phyloP scores from a whole-genome alignment of 352 stramenopile species.

The Globisporangium iwayamae region DNA sequence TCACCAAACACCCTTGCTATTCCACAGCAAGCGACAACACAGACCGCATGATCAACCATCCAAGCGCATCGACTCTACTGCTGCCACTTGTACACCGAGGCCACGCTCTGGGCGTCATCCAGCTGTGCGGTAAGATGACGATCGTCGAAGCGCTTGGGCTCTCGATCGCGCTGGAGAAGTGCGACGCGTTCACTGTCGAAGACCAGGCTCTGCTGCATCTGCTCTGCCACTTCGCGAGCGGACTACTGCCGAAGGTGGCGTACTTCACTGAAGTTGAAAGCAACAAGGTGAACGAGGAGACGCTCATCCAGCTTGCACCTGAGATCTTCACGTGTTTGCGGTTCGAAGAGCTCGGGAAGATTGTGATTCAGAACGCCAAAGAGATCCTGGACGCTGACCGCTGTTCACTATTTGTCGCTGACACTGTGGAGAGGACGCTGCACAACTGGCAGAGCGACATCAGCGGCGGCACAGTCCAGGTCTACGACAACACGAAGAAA shows the following conservation, averaged over 20 bases:
- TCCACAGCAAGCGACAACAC: conserved; percentile 54
- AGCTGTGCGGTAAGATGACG: conserved; percentile 60
- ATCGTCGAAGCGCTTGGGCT: conserved; percentile 58
- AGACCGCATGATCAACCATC: conserved; percentile 51
- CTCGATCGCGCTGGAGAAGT: conserved; percentile 55
- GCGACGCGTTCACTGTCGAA: conserved; percentile 52
- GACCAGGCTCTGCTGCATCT: conserved; percentile 51
- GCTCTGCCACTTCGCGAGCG: conserved; percentile 57
- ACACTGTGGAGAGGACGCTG: conserved; percentile 44
- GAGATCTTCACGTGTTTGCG: conserved; percentile 80
- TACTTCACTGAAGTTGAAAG: conserved; percentile 80
- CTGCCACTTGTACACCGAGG: conserved; percentile 44
- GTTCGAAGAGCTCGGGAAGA: conserved; percentile 74
- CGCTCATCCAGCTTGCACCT: conserved; percentile 60
- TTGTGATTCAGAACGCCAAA: conserved; percentile 79
- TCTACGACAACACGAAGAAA: conserved; percentile 37
- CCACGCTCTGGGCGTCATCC: conserved; percentile 44
- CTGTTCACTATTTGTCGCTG: conserved; percentile 71
- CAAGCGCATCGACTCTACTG: conserved; percentile 56
- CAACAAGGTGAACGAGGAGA: conserved; percentile 82
- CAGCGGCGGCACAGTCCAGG: conserved; percentile 49
- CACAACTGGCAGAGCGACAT: conserved; percentile 80
- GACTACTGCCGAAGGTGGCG: conserved; percentile 61
- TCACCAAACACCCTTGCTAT: conserved; percentile 43
- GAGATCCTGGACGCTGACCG: conserved; percentile 68